Percentiles rank a stretch among this genome's conserved stretches.
These are phyloP conservation scores for Salix dunnii DNA, from an alignment of 345 rosid species.

Conservation along the genomic window DNA sequence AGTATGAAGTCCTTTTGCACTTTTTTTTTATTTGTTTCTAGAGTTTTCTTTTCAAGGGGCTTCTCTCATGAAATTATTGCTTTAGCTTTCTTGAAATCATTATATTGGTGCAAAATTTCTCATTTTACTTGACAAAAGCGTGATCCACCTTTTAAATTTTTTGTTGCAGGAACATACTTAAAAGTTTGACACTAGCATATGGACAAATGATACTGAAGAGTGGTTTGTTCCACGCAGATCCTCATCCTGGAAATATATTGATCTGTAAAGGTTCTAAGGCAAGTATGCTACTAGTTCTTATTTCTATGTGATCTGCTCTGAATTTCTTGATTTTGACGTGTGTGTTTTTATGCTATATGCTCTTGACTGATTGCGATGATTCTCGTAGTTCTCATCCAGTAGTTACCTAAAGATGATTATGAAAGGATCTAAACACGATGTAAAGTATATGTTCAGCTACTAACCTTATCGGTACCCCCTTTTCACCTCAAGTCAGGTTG, in stretches of 20 bases:
- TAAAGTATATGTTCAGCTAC: slow-evolving; percentile 4
- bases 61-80: not conserved
- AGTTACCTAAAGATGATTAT: not conserved
- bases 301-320: not conserved
- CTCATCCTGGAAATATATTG: slow-evolving; percentile 94
- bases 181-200: slow-evolving; percentile 75
- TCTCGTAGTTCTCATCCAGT: not conserved
- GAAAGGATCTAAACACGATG: not conserved
- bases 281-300: slow-evolving; percentile 29
- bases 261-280: slow-evolving; percentile 89
- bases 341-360: not conserved
- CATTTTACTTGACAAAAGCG: not conserved
- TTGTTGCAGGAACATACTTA: slow-evolving; percentile 68
- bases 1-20: slow-evolving; percentile 25
- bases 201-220: slow-evolving; percentile 97
- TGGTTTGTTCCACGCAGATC: slow-evolving; percentile 96
- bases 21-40: not conserved
- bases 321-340: not conserved
- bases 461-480: slow-evolving; percentile 12
- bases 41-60: not conserved
- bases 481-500: slow-evolving; percentile 56
- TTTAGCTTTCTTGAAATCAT: not conserved
- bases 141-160: slow-evolving; percentile 11
- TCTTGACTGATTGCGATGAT: not conserved
- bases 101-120: not conserved